These are phyloP conservation scores for Globisporangium splendens DNA, from an alignment of 352 stramenopile genomes.

Conservation along the genomic window DNA sequence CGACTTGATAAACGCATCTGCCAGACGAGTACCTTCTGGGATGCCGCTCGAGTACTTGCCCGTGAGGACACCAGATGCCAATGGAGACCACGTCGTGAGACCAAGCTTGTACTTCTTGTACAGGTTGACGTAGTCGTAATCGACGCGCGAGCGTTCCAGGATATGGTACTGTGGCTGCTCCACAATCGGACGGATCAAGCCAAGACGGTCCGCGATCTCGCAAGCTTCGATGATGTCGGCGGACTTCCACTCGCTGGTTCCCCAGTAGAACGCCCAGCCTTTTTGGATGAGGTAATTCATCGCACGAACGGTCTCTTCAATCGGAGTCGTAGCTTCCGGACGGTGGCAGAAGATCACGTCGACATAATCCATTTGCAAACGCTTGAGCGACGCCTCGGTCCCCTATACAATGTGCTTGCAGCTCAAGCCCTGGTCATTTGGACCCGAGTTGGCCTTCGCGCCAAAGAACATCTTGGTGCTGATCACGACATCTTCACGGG, in stretches of 20 bases:
- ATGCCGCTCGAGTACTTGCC: slow-evolving; percentile 46
- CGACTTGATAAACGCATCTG: background rate
- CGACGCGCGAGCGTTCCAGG: slow-evolving; percentile 43
- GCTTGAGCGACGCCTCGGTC: slow-evolving; percentile 33
- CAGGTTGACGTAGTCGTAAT: slow-evolving; percentile 46
- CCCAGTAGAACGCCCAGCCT: slow-evolving; percentile 43
- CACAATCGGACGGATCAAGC: slow-evolving; percentile 24
- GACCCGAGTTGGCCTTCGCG: slow-evolving; percentile 5
- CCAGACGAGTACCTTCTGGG: slow-evolving; percentile 25
- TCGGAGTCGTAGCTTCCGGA: slow-evolving; percentile 23
- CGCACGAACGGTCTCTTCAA: slow-evolving; percentile 39
- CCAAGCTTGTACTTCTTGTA: slow-evolving; percentile 55
- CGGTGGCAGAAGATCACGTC: slow-evolving; percentile 51
- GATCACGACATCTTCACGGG: slow-evolving; percentile 51
- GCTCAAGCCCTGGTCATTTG: slow-evolving; percentile 25
- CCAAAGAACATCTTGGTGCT: slow-evolving; percentile 57
- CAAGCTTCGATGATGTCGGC: slow-evolving; percentile 49
- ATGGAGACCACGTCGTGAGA: slow-evolving; percentile 46
- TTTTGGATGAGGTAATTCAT: slow-evolving; percentile 39
- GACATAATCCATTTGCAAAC: slow-evolving; percentile 46
- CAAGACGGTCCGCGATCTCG: slow-evolving; percentile 27
- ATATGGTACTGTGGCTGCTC: slow-evolving; percentile 62
- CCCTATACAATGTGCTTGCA: slow-evolving; percentile 51
- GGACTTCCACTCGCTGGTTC: slow-evolving; percentile 46
- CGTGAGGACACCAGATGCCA: slow-evolving; percentile 45